Evolutionary conservation across 2,329 filamentous ascomycete genomes (phyloP).

Genomic region (Beauveria caledonica): DNA sequence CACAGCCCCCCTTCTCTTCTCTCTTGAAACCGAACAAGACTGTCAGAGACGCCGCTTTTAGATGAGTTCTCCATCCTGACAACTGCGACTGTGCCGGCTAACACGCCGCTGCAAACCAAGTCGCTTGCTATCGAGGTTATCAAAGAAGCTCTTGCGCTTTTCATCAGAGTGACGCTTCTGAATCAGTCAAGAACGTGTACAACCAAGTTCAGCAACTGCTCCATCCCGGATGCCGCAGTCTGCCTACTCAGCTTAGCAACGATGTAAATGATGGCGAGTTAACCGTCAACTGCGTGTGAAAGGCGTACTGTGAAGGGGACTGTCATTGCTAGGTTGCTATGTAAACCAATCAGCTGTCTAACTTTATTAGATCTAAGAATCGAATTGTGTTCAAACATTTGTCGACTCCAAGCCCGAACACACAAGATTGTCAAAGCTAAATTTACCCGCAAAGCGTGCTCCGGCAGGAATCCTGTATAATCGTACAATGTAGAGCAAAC

Average conservation of each 20-base stretch:
- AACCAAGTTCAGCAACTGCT: conserved; percentile 8
- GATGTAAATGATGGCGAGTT: conserved; percentile 12
- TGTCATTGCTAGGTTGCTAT: conserved; percentile 7
- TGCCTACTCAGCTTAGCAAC: conserved; percentile 9
- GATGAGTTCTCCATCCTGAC: neutral
- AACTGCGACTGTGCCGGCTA: neutral
- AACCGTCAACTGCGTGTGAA: conserved; percentile 9
- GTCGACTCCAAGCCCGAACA: too few relatives aligned
- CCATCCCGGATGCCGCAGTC: conserved; percentile 10
- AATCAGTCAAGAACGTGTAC: conserved; percentile 8
- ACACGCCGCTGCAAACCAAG: conserved; percentile 6
- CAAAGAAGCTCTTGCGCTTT: conserved; percentile 10
- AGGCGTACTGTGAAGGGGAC: conserved; percentile 3
- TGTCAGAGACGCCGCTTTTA: neutral
- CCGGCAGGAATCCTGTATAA: too few relatives aligned
- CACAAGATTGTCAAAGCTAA: too few relatives aligned
- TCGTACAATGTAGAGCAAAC: too few relatives aligned
- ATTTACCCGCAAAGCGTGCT: too few relatives aligned
- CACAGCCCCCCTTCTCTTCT: neutral
- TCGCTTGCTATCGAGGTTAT: conserved; percentile 12
- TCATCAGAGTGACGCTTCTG: conserved; percentile 10
- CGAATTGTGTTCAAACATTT: too few relatives aligned
- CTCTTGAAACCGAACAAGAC: neutral
- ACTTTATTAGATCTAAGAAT: too few relatives aligned
- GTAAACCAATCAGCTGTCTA: too few relatives aligned